These are phyloP conservation scores for Bacidia rubella DNA, from an alignment of 495 filamentous ascomycete species.

Conservation along the genomic window DNA sequence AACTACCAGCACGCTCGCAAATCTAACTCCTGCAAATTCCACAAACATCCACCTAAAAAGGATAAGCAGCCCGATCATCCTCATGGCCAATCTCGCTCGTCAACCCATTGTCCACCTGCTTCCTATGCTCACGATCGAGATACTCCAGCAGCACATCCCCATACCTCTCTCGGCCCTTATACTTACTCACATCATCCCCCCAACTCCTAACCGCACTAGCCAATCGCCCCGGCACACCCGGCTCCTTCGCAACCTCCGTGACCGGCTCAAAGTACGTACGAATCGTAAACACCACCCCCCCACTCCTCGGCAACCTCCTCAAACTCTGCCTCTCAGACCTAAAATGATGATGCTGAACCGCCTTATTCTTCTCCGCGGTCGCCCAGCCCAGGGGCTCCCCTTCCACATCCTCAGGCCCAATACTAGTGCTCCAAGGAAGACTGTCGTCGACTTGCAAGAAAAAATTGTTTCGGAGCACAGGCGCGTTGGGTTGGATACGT, in stretches of 20 bases:
- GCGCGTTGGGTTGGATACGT: slow-evolving; percentile 47
- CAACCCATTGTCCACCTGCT: slow-evolving; percentile 57
- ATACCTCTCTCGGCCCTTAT: slow-evolving; percentile 76
- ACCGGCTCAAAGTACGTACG: slow-evolving; percentile 66
- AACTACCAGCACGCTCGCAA: not conserved
- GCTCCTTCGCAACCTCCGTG: slow-evolving; percentile 49
- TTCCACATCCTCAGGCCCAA: slow-evolving; percentile 54
- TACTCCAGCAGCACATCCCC: slow-evolving; percentile 69
- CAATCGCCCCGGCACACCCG: slow-evolving; percentile 56
- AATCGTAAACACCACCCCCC: slow-evolving; percentile 71
- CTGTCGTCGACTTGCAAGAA: slow-evolving; percentile 68
- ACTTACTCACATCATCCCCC: slow-evolving; percentile 70
- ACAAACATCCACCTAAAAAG: slow-evolving; percentile 16
- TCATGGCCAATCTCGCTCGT: slow-evolving; percentile 48
- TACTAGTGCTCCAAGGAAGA: slow-evolving; percentile 58
- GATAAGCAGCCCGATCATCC: slow-evolving; percentile 32
- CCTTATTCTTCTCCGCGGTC: slow-evolving; percentile 63
- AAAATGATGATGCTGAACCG: slow-evolving; percentile 64
- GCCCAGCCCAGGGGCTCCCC: slow-evolving; percentile 50
- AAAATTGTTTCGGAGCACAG: slow-evolving; percentile 58
- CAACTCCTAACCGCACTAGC: slow-evolving; percentile 68
- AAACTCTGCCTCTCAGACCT: slow-evolving; percentile 69
- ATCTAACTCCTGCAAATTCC: not conserved
- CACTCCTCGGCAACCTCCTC: slow-evolving; percentile 55
- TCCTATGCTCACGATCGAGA: slow-evolving; percentile 63